phyloP scores from a whole-genome alignment of 2,329 filamentous ascomycete species.

The Endothia cerciana region DNA sequence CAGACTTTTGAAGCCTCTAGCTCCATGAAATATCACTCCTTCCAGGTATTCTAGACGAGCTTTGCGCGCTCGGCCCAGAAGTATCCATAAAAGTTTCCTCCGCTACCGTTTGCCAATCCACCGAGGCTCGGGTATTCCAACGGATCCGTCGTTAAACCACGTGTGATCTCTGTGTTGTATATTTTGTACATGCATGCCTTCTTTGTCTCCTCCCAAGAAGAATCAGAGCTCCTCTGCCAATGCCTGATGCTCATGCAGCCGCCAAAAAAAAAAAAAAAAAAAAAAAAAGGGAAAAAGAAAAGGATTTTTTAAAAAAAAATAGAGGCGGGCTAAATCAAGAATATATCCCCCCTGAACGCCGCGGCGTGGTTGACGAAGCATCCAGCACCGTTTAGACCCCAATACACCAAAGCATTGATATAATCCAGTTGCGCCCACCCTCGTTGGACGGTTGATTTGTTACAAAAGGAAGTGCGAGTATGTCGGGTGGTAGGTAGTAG shows the following conservation, averaged over 20 bases:
- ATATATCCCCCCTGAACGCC: constrained; percentile 24
- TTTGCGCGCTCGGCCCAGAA: constrained; percentile 2
- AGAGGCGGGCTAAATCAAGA: constrained; percentile 6
- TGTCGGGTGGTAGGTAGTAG: constrained; percentile 18
- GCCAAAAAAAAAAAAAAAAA: neutral
- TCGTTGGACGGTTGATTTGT: constrained; percentile 21
- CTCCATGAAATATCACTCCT: neutral
- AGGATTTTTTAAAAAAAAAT: too few relatives aligned
- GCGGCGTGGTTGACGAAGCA: constrained; percentile 24
- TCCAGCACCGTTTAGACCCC: constrained; percentile 19
- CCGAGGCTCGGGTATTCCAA: constrained; percentile 11
- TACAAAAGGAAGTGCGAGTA: constrained; percentile 26
- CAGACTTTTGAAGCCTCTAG: constrained; percentile 8
- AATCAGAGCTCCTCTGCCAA: constrained; percentile 4
- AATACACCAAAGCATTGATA: constrained; percentile 19
- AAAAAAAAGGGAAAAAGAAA: too few relatives aligned
- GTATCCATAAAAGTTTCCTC: neutral
- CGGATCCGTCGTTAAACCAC: constrained; percentile 9
- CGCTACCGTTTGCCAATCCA: neutral
- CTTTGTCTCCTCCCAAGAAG: neutral
- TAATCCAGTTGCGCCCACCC: constrained; percentile 22
- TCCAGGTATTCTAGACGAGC: neutral
- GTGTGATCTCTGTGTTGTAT: neutral
- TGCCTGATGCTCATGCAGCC: constrained; percentile 24
- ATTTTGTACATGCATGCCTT: constrained; percentile 13